Evolutionary conservation across 192 early-diverging fungal genomes (phyloP).

Genomic region (Coemansia sp.): DNA sequence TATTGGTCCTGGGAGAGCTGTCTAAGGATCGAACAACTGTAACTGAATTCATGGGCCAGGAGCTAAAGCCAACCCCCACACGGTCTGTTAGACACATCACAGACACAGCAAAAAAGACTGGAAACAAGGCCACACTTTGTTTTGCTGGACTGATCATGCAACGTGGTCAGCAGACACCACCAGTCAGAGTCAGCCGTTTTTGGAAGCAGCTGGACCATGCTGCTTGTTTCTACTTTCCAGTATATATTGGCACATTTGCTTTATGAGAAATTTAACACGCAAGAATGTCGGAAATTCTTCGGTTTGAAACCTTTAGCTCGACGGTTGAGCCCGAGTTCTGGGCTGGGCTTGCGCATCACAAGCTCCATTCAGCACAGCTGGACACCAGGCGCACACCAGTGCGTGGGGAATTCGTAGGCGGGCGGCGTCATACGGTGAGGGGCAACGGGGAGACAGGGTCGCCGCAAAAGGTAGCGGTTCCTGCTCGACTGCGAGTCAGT

Average conservation of each 20-base stretch:
- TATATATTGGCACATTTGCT: not conserved
- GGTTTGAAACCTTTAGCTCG: constrained; percentile 81
- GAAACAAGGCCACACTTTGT: too few species aligned
- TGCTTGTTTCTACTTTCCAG: not conserved
- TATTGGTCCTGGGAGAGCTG: not conserved
- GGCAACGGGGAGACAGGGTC: constrained; percentile 16
- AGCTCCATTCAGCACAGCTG: constrained; percentile 80
- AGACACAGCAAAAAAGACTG: too few species aligned
- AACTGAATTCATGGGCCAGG: too few species aligned
- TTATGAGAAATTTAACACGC: not conserved
- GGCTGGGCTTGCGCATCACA: constrained; percentile 76
- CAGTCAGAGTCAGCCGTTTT: not conserved
- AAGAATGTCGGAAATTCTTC: constrained; percentile 58
- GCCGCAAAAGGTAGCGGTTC: constrained; percentile 45
- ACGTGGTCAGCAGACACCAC: too few species aligned
- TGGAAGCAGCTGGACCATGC: not conserved
- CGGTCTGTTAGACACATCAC: too few species aligned
- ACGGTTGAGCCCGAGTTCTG: constrained; percentile 91
- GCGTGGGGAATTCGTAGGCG: constrained; percentile 65
- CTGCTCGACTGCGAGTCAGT: constrained; percentile 63
- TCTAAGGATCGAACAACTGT: too few species aligned
- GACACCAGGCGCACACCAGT: constrained; percentile 63
- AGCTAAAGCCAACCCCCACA: too few species aligned
- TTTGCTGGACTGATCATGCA: too few species aligned
- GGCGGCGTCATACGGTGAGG: constrained; percentile 55